Base-by-base conservation (phyloP, 352 stramenopile genomes). In the Phytophthora litchii region DNA sequence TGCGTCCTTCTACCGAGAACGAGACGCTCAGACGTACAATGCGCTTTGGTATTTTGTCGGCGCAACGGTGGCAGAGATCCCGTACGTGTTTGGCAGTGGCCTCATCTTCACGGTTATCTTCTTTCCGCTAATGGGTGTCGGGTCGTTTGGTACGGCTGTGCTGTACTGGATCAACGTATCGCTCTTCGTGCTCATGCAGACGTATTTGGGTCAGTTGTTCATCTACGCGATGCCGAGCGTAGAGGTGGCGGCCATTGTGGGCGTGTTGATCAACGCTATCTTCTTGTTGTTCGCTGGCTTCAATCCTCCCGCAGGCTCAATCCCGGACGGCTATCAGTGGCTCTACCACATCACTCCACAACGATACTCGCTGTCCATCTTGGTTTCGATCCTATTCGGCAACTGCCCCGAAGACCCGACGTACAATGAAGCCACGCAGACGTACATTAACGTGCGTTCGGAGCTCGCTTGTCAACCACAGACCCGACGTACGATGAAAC, bases 1-100 rank as follows among this genome's bases (percentile, higher is more conserved):
- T 29, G n/a, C 42, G 91, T 83, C 91, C 4, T 98, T 83, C 52
- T 97, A 97, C 74, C 72, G 89, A 4, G 90, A 97, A 60, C 84
- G 91, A 37, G 76, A 81, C 16, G 75, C 83, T 4, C 60, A 88
- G 45, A 96, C 94, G 62, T 98, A 97, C 58, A 75, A 76, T 23
- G 53, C 78, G 25, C 51, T 74, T 31, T 77, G 82, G 48, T 88
- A 97, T 47, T 76, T 74, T 29, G 47, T 94, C 9, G 74, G 80
- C 1, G 81, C 80, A 35, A 90, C 78, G 8, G 16, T 97, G 8
- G 68, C 71, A 4, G 92, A 98, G 68, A 78, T 84, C 45, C 76
- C 74, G 34, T 82, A 80, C 58, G 65, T 83, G 10, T 77, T 86
- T 41, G 37, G 46, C 10, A 67, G 55, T n/a, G 54, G 54, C 12